These are phyloP conservation scores for Mrakiaceae sp. DNA, from an alignment of 1,284 basidiomycete species.

Conservation along the genomic window DNA sequence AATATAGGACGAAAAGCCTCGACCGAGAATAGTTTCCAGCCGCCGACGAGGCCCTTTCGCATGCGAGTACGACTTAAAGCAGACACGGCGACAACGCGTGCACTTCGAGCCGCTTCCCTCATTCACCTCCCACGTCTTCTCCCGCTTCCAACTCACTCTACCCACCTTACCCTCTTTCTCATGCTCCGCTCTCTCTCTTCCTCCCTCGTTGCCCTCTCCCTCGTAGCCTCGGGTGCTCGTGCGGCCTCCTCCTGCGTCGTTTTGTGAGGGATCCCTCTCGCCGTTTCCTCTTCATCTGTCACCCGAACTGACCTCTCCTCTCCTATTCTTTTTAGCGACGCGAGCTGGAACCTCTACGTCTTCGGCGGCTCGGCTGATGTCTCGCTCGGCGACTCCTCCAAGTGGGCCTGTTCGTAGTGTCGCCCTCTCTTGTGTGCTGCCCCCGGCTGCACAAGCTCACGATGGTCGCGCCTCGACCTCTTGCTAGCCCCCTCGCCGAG, in stretches of 20 bases:
- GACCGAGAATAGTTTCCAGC: too few relatives aligned
- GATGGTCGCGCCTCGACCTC: background rate
- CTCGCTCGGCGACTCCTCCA: slow-evolving; percentile 27
- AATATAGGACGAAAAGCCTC: too few relatives aligned
- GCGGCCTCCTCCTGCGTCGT: slow-evolving; percentile 19
- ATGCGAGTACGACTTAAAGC: too few relatives aligned
- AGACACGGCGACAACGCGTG: too few relatives aligned
- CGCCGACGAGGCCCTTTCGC: too few relatives aligned
- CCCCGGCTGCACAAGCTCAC: background rate
- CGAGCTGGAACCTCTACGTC: slow-evolving; percentile 32
- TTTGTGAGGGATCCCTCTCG: background rate
- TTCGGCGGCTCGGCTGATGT: slow-evolving; percentile 35
- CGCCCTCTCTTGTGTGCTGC: background rate
- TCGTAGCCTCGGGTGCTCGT: slow-evolving; percentile 21
- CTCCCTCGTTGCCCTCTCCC: slow-evolving; percentile 21
- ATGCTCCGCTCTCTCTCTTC: slow-evolving; percentile 4
- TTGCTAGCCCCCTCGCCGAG: slow-evolving; percentile 25
- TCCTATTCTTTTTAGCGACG: slow-evolving; percentile 21
- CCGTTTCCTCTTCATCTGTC: background rate
- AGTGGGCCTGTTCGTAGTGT: slow-evolving; percentile 31
- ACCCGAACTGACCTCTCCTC: background rate
- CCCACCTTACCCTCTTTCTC: background rate
- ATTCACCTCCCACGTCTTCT: background rate
- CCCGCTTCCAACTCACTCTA: background rate
- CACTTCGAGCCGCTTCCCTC: background rate